Conservation (phyloP, 2,329 filamentous ascomycete species). For the Epichloe glyceriae region DNA sequence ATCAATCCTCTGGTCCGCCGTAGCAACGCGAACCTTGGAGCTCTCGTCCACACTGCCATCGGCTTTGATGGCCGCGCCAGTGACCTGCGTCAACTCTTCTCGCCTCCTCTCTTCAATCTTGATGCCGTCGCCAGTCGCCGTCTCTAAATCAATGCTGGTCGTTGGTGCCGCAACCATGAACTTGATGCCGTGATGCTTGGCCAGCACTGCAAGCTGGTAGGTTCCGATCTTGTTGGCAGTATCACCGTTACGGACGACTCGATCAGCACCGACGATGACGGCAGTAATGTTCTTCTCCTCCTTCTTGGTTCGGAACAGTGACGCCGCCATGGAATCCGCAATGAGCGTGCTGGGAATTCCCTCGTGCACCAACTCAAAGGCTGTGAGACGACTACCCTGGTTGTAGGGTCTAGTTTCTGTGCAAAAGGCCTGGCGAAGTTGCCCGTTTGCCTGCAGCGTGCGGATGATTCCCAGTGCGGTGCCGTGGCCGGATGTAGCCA, state of each 20-base stretch:
- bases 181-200: slow-evolving; percentile 75
- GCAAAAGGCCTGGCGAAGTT: slow-evolving; percentile 78
- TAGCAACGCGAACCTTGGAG: slow-evolving; percentile 59
- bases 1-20: slow-evolving; percentile 62
- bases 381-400: slow-evolving; percentile 86
- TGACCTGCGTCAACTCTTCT: slow-evolving; percentile 74
- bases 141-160: slow-evolving; percentile 82
- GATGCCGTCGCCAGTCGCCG: slow-evolving; percentile 65
- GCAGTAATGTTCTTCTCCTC: slow-evolving; percentile 59
- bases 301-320: slow-evolving; percentile 57
- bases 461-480: slow-evolving; percentile 92
- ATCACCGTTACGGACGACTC: slow-evolving; percentile 91
- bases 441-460: slow-evolving; percentile 52
- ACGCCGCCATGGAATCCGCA: slow-evolving; percentile 92
- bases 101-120: slow-evolving; percentile 77
- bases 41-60: slow-evolving; percentile 51
- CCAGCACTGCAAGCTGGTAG: slow-evolving; percentile 83
- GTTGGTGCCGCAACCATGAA: slow-evolving; percentile 92
- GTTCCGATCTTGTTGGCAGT: slow-evolving; percentile 99
- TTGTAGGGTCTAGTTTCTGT: slow-evolving; percentile 97
- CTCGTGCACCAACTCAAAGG: slow-evolving; percentile 94
- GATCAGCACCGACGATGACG: slow-evolving; percentile 87
- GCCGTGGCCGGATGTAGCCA: slow-evolving; percentile 95
- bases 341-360: slow-evolving; percentile 81
- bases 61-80: slow-evolving; percentile 55